A percentile compares a stretch with the other conserved stretches of the same genome.
Conservation (phyloP, 805 yeast genomes). For the Pichia pseudocactophila region DNA sequence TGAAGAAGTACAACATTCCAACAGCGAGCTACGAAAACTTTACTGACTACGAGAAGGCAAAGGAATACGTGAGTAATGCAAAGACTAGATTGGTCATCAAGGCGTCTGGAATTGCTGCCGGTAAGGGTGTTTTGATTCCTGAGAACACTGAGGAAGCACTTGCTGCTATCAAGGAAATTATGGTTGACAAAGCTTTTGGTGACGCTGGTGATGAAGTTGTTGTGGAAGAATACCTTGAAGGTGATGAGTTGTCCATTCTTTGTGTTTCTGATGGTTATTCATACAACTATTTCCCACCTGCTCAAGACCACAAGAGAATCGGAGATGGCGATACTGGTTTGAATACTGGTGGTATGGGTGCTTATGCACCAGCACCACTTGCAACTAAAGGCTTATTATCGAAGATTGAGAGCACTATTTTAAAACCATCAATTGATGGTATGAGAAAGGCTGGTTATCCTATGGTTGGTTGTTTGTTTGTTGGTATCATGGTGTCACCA, state of each 20-base stretch:
- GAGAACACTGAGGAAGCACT: conserved; percentile 74
- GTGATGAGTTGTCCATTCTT: conserved; percentile 91
- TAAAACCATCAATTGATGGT: conserved; percentile 89
- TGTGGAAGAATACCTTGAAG: conserved; percentile 91
- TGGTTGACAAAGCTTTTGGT: conserved; percentile 87
- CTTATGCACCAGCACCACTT: conserved; percentile 96
- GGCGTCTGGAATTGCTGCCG: conserved; percentile 98
- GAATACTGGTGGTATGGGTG: conserved; percentile 99
- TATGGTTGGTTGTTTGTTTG: conserved; percentile 90
- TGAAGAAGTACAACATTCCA: conserved; percentile 87
- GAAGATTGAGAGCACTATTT: conserved; percentile 62
- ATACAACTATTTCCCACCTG: conserved; percentile 84
- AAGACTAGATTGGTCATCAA: conserved; percentile 81
- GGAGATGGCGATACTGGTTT: conserved; percentile 91
- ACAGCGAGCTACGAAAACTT: conserved; percentile 88
- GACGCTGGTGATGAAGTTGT: conserved; percentile 92
- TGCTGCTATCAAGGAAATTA: conserved; percentile 74
- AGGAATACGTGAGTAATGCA: conserved; percentile 51
- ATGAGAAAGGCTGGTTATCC: conserved; percentile 95
- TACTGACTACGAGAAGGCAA: conserved; percentile 67
- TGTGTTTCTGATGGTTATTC: conserved; percentile 93
- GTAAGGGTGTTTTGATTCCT: conserved; percentile 96
- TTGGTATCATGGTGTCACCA: conserved; percentile 88
- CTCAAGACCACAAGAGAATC: conserved; percentile 95
- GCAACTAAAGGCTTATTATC: conserved; percentile 70